Base-by-base conservation (phyloP, 2,329 filamentous ascomycete genomes). In the Alternaria incomplexa region DNA sequence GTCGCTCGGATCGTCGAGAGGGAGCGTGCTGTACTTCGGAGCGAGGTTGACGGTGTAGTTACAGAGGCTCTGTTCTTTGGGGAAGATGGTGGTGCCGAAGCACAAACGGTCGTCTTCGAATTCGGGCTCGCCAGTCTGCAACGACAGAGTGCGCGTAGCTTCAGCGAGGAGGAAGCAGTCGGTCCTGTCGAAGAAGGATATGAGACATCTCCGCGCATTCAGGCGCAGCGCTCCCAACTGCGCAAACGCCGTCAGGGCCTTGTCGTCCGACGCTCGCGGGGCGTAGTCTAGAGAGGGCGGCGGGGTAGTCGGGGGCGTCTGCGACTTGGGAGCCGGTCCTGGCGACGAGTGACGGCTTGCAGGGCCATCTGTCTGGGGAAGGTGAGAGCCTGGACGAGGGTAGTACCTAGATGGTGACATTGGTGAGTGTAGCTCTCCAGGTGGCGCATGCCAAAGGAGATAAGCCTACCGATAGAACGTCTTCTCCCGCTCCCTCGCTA, bases 141-240 rank as follows among this genome's bases (percentile, higher is more conserved):
- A 56, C 1, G 74, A 77, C 11, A 75, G 54, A 3, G 75, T 76
- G 22, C 65, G 66, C 9, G 77, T 80, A 15, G 76, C 77, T 61
- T 79, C 77, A 9, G 77, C 77, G 4, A 80, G 69, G 40, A 79
- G 74, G 59, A 76, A 79, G 66, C 76, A 77, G 63, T 78, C 71
- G 40, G 65, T 71, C n/a, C 77, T 69, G 62, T 80, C 79, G 68
- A 80, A 79, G 65, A 81, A 77, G 63, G 77, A 80, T 20, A 80
- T 77, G 25, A 80, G 63, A 51, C 77, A 79, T 40, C 79, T 69
- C 9, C 75, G 73, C 2, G 75, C 71, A 47, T 79, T 76, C 20
- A 81, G 67, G 11, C 78, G 77, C 22, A 80, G 67, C n/a, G 79
- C 78, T 5, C 77, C 79, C 43, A 81, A 58, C 40, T 81, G 79